phyloP scores from a whole-genome alignment of 345 rosid genomes.

The Arabis hirsuta region DNA sequence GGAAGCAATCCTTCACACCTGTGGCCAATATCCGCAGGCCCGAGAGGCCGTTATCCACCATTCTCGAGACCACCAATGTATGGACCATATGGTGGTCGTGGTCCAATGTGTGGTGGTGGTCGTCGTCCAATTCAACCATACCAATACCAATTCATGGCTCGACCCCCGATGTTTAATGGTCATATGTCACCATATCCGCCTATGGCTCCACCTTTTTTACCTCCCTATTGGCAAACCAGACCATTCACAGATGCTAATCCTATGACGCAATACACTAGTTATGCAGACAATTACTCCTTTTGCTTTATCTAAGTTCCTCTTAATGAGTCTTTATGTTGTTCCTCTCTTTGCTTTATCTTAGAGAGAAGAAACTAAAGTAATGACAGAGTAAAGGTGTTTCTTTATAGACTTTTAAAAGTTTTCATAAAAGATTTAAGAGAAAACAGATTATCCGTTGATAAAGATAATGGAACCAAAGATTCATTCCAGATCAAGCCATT shows the following conservation, averaged over 20 bases:
- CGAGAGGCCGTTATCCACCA: constrained; percentile 22
- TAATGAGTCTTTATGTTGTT: background rate
- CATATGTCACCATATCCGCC: constrained; percentile 37
- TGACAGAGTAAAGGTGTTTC: background rate
- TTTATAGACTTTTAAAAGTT: background rate
- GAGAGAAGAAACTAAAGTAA: constrained; percentile 5
- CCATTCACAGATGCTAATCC: constrained; percentile 32
- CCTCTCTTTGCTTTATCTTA: constrained; percentile 20
- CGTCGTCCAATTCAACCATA: constrained; percentile 25
- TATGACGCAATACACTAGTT: constrained; percentile 33
- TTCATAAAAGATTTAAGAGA: background rate
- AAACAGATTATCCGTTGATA: constrained; percentile 25
- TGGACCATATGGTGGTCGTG: constrained; percentile 22
- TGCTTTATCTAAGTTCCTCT: constrained; percentile 16
- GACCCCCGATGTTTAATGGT: constrained; percentile 6
- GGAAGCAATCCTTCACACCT: constrained; percentile 11
- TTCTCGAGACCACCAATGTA: constrained; percentile 3
- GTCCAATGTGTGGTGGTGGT: constrained; percentile 6
- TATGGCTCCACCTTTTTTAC: constrained; percentile 28
- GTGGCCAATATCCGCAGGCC: constrained; percentile 12
- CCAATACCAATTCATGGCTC: constrained; percentile 26
- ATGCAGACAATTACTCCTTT: constrained; percentile 35
- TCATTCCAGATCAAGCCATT: constrained; percentile 32
- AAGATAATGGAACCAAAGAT: constrained; percentile 21
- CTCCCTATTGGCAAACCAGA: constrained; percentile 25